These are phyloP conservation scores for Saccharomycopsis fermentans DNA, from an alignment of 805 yeast species.

Conservation along the genomic window DNA sequence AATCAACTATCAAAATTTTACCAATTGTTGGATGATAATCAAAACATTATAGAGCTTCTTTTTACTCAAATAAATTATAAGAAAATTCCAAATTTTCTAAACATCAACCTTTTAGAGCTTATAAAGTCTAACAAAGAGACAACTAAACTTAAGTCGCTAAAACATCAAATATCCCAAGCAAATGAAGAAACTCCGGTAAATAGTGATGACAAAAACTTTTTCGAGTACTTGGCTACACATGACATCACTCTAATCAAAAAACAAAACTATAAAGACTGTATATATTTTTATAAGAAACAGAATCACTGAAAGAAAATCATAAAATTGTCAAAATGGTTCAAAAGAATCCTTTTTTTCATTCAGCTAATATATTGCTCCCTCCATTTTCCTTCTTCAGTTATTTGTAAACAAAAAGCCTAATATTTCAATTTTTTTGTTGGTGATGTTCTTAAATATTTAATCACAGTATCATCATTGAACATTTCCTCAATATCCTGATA, in stretches of 20 bases:
- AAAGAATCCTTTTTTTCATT: neutral
- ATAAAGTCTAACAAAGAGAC: neutral
- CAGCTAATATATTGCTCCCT: neutral
- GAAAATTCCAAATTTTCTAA: neutral
- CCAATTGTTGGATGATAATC: neutral
- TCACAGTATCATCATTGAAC: slow-evolving; percentile 2
- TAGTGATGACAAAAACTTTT: neutral
- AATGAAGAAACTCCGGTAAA: neutral
- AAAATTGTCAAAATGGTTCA: neutral
- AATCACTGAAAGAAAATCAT: neutral
- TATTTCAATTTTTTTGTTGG: neutral
- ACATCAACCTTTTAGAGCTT: neutral
- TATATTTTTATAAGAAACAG: neutral
- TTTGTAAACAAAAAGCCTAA: neutral
- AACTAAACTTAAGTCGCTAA: neutral
- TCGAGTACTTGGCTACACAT: neutral
- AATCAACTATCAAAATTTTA: neutral
- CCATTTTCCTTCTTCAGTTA: neutral
- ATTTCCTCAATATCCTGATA: neutral
- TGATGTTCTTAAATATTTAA: neutral
- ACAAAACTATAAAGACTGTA: neutral
- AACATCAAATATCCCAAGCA: neutral
- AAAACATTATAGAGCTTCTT: neutral
- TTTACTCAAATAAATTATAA: neutral
- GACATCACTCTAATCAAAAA: neutral